Evolutionary conservation across 805 yeast species (phyloP), one percentile per base, ranked within the genome.

Genomic region (Candida krabiensis): DNA sequence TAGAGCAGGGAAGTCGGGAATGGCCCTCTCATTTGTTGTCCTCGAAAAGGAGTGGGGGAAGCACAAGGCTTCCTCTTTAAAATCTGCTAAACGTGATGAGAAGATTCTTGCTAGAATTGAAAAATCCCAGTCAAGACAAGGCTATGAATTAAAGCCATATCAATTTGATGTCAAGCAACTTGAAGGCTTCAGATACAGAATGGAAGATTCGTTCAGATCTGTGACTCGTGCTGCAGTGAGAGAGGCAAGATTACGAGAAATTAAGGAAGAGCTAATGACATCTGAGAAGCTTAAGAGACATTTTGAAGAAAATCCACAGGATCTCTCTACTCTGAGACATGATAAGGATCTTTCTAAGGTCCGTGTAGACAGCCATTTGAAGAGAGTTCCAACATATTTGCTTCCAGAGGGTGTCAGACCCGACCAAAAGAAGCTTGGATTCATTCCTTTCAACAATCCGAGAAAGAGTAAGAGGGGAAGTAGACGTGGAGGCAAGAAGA

Each of bases 271-370:
- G 63, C 71, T 93, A 60, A 69, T 93, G 46, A 79, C 91, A 30
- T 86, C 95, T 51, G 96, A 88, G 41, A 89, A 87, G 58, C 75
- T 93, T 59, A 88, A 89, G 64, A 77, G 96, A 57, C 96, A 88
- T 65, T 93, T 93, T 60, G 96, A 91, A 62, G 98, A 93, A 58
- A 93, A 93, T 58, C 99, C 99, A 6, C 95, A 87, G 57, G 99
- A 93, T 64, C 73, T 93, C 53, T 79, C 80, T 15, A 79, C 85
- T 37, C 75, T 93, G 58, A 83, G 96, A 58, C 99, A 93, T 57
- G 99, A 93, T 60, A 86, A 83, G 54, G 96, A 86, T 49, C 61
- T 87, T 41, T 95, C 90, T 56, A 81, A 91, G 8, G 70, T 90
- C 1, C 78, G 95, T 61, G 75, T 80, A 5, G 96, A 90, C 60